Conservation (phyloP, 352 stramenopile genomes). For the Globisporangium polare region DNA sequence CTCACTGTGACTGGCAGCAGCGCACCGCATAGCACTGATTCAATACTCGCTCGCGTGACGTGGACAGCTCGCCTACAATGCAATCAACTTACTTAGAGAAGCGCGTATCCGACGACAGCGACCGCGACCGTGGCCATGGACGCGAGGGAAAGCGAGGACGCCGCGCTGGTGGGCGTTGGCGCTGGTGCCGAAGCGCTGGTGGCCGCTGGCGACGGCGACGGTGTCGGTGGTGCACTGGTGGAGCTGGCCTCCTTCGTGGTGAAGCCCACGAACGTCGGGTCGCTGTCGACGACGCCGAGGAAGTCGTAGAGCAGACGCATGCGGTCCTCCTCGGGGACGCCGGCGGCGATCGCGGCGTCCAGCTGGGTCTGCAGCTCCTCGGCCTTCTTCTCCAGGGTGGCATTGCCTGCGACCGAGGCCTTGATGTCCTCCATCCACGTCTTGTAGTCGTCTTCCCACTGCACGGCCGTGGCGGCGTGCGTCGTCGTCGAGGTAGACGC, state of each 20-base stretch:
- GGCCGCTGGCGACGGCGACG: neutral
- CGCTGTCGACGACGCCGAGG: neutral
- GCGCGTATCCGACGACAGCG: neutral
- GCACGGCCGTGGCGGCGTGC: neutral
- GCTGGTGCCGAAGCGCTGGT: neutral
- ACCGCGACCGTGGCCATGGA: neutral
- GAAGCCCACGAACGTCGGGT: slow-evolving; percentile 14
- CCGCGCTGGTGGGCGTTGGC: neutral
- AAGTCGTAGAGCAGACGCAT: slow-evolving; percentile 16
- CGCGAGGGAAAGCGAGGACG: neutral
- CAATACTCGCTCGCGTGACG: neutral
- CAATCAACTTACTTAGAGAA: neutral
- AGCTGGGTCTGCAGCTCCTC: slow-evolving; percentile 7
- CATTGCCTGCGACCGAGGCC: slow-evolving; percentile 8
- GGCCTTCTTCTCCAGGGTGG: neutral
- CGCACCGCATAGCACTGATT: neutral
- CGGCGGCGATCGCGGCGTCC: slow-evolving; percentile 6
- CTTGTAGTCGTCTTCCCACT: slow-evolving; percentile 13
- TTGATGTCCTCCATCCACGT: slow-evolving; percentile 13
- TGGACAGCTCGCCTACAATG: neutral
- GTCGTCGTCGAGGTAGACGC: neutral
- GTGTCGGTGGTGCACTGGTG: neutral
- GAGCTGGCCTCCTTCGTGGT: neutral
- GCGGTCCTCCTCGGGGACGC: slow-evolving; percentile 12
- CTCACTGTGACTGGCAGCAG: neutral